Percentiles rank a stretch among this genome's conserved stretches.
These are phyloP conservation scores for Sclerotinia trifoliorum DNA, from an alignment of 2,329 filamentous ascomycete genomes.

Conservation along the genomic window DNA sequence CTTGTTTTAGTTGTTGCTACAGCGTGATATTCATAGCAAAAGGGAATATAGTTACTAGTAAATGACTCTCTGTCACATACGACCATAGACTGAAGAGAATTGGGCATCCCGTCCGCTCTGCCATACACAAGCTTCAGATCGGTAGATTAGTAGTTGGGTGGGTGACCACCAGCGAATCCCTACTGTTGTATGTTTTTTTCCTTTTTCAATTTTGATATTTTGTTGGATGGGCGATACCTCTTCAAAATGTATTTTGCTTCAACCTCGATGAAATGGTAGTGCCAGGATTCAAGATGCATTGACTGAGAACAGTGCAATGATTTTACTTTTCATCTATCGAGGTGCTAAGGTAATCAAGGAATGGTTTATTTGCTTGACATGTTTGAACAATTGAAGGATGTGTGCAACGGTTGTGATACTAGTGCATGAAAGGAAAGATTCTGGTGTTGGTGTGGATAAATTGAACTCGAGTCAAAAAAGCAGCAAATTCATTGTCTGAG, in stretches of 20 bases:
- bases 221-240: too few relatives aligned
- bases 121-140: constrained; percentile 25
- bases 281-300: background rate
- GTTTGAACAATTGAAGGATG: background rate
- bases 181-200: constrained; percentile 19
- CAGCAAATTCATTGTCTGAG: background rate
- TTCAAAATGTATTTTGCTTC: background rate
- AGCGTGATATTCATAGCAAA: background rate
- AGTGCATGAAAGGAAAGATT: background rate
- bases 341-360: background rate
- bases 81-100: constrained; percentile 13
- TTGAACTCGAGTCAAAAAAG: background rate
- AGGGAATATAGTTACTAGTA: too few relatives aligned
- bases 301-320: too few relatives aligned
- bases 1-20: background rate
- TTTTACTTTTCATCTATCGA: too few relatives aligned
- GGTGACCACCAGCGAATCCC: constrained; percentile 26
- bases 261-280: background rate
- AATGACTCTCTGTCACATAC: fast-evolving
- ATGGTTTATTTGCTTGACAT: background rate
- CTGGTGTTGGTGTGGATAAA: background rate
- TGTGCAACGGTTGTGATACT: background rate
- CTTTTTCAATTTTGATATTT: background rate
- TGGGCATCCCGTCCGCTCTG: constrained; percentile 26
- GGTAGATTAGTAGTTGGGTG: constrained; percentile 25